Evolutionary conservation across 176 grass and related monocot genomes (phyloP).

Genomic region (Rhipidocladum racemiflorum): DNA sequence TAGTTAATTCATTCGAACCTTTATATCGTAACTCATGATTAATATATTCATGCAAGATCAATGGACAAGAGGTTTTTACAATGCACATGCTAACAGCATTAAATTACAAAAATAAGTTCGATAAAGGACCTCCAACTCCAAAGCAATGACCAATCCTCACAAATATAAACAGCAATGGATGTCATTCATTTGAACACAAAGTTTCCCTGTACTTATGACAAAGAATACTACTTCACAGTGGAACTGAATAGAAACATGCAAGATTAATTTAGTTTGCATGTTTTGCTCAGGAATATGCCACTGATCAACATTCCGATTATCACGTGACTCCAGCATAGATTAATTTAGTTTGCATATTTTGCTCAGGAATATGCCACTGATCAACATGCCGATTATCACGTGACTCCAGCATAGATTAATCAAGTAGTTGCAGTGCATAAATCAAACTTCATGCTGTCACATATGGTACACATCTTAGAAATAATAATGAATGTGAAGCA

Average conservation of each 20-base stretch:
- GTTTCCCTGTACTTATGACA: not conserved
- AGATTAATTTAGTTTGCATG: not conserved
- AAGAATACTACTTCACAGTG: not conserved
- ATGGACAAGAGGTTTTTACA: too few species aligned
- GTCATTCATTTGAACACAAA: not conserved
- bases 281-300: not conserved
- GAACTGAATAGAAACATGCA: not conserved
- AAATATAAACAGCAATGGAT: not conserved
- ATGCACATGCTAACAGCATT: too few species aligned
- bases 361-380: not conserved
- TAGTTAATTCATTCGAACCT: not conserved
- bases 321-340: not conserved
- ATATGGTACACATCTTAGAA: not conserved
- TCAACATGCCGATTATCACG: slow-evolving; percentile 1
- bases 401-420: not conserved
- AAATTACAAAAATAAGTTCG: not conserved
- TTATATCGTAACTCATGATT: slow-evolving; percentile 3
- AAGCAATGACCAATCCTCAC: not conserved
- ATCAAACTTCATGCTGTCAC: not conserved
- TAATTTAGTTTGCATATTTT: not conserved
- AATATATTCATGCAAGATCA: too few species aligned
- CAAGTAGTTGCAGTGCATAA: not conserved
- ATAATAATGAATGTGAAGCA: not conserved
- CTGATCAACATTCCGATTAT: not conserved
- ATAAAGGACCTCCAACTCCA: not conserved